Conservation (phyloP, 2,329 filamentous ascomycete genomes). For the Microsporum audouinii region DNA sequence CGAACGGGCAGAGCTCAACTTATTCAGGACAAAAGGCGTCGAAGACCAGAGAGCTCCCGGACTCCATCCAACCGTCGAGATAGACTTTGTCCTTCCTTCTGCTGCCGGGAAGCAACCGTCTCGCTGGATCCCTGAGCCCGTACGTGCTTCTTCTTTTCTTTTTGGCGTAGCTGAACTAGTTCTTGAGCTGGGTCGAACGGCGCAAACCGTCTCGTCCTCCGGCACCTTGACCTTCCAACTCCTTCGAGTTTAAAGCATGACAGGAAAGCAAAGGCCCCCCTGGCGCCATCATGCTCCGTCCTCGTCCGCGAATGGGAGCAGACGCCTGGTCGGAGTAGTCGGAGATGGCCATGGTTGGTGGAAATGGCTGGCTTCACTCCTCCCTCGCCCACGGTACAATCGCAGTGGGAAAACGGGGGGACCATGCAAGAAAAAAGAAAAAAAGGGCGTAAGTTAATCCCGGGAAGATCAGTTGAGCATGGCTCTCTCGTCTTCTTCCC, state of each 20-base stretch:
- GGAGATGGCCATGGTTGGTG: conserved; percentile 3
- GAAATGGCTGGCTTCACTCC: neutral
- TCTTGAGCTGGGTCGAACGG: neutral
- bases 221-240: too few species aligned
- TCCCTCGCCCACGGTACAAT: too few species aligned
- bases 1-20: too few species aligned
- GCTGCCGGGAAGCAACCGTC: neutral
- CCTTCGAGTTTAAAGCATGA: neutral
- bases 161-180: neutral
- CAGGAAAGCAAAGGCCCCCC: neutral
- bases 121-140: neutral
- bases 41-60: neutral
- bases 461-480: neutral
- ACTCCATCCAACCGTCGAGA: neutral
- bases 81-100: neutral
- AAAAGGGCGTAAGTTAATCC: neutral
- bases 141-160: neutral
- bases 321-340: neutral
- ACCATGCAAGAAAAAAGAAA: neutral
- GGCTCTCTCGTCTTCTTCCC: too few species aligned
- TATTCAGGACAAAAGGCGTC: too few species aligned
- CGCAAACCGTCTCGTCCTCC: too few species aligned
- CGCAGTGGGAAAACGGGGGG: neutral
- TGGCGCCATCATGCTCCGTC: too few species aligned
- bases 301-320: neutral